A percentile compares a stretch with the other conserved stretches of the same genome.
Conservation (phyloP, 495 filamentous ascomycete species). For the Letharia lupina region DNA sequence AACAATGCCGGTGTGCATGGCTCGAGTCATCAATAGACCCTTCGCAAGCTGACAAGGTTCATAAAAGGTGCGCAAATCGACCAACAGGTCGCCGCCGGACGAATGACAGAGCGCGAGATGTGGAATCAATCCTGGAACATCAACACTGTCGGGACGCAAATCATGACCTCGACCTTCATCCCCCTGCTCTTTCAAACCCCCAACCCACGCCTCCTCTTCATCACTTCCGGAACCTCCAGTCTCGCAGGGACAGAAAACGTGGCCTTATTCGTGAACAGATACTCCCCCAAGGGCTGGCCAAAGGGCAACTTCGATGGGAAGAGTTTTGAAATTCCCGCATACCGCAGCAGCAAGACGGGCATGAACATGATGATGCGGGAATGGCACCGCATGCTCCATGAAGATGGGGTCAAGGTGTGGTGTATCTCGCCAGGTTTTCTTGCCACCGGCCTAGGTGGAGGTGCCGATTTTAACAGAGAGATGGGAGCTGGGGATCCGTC, state of each 20-base stretch:
- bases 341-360: slow-evolving; percentile 49
- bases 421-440: slow-evolving; percentile 47
- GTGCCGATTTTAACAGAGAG: too few species aligned
- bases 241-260: slow-evolving; percentile 34
- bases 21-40: too few species aligned
- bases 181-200: slow-evolving; percentile 39
- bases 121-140: slow-evolving; percentile 49
- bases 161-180: slow-evolving; percentile 38
- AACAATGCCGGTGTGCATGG: slow-evolving; percentile 38
- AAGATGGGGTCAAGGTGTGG: slow-evolving; percentile 55
- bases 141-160: slow-evolving; percentile 45
- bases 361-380: slow-evolving; percentile 60
- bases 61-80: slow-evolving; percentile 33
- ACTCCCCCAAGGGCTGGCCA: slow-evolving; percentile 41
- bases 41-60: too few species aligned
- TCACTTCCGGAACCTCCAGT: slow-evolving; percentile 36
- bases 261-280: slow-evolving; percentile 28
- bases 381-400: slow-evolving; percentile 43
- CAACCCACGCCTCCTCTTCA: slow-evolving; percentile 43
- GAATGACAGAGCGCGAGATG: slow-evolving; percentile 32
- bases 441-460: slow-evolving; percentile 43
- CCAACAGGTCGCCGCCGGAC: slow-evolving; percentile 26
- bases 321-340: slow-evolving; percentile 27
- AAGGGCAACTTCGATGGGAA: slow-evolving; percentile 23
- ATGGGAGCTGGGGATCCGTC: too few species aligned